A percentile compares a stretch with the other conserved stretches of the same genome.
These are phyloP conservation scores for Populus davidiana DNA, from an alignment of 345 rosid species.

Conservation along the genomic window DNA sequence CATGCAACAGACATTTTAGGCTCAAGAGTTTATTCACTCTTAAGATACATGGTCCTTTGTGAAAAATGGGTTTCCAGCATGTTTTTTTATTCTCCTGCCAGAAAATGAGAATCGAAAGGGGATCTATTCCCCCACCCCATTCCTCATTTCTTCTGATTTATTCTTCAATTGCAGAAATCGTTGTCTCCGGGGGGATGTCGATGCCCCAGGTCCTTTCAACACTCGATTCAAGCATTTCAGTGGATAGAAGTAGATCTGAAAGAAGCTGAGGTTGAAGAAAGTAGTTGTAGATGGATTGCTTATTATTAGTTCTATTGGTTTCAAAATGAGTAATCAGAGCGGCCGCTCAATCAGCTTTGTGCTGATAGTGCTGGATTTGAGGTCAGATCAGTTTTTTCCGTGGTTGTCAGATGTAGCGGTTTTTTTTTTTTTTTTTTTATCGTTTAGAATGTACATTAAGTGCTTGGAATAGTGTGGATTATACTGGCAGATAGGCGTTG, in stretches of 20 bases:
- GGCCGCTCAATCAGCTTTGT: constrained; percentile 2
- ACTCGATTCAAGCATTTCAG: constrained; percentile 44
- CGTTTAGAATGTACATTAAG: constrained; percentile 36
- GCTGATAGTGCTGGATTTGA: constrained; percentile 11
- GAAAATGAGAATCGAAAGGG: constrained; percentile 2
- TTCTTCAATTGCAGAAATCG: constrained; percentile 65
- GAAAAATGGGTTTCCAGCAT: not conserved
- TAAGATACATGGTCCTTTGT: not conserved
- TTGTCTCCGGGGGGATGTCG: constrained; percentile 97
- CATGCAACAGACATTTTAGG: not conserved
- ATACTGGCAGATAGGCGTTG: constrained; percentile 2
- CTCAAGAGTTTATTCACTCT: not conserved
- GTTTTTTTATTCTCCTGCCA: not conserved
- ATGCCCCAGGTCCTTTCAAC: constrained; percentile 90
- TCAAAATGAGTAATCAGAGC: constrained; percentile 9
- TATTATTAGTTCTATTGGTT: constrained; percentile 7
- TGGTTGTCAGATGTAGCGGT: constrained; percentile 19
- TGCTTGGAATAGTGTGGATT: constrained; percentile 20
- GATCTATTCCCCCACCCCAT: not conserved
- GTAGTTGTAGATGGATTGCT: constrained; percentile 27
- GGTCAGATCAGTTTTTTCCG: not conserved
- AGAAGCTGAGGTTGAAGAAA: constrained; percentile 51
- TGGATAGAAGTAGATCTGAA: constrained; percentile 60
- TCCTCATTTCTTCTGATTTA: not conserved
- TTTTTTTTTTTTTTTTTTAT: not conserved